Evolutionary conservation across 1,284 basidiomycete species (phyloP).

Genomic region (Grifola frondosa): DNA sequence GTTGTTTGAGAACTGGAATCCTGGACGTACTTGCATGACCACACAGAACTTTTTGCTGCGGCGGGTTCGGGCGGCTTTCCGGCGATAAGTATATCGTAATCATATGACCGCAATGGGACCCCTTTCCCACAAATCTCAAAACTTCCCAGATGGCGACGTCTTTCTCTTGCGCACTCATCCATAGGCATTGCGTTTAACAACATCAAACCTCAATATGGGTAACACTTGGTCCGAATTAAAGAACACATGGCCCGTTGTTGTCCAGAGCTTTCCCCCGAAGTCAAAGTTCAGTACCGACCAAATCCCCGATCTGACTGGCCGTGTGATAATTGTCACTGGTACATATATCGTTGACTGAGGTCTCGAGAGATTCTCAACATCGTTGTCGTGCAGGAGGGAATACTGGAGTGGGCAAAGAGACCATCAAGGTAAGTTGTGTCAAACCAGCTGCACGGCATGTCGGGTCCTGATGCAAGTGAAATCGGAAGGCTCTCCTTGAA

Average conservation of each 20-base stretch:
- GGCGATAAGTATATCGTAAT: no score
- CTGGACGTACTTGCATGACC: no score
- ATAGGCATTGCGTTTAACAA: no score
- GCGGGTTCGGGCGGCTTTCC: no score
- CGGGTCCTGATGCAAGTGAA: constrained; percentile 35
- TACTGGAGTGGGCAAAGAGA: constrained; percentile 21
- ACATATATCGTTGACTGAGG: constrained; percentile 1
- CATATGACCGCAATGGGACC: no score
- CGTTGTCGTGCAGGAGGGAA: constrained; percentile 17
- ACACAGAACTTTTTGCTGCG: no score
- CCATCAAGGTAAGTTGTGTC: constrained; percentile 23
- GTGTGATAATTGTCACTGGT: constrained; percentile 45
- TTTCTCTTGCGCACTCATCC: no score
- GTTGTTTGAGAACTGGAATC: no score
- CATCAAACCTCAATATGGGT: no score
- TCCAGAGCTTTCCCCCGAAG: constrained; percentile 36
- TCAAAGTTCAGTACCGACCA: constrained; percentile 44
- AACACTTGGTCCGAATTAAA: constrained; percentile 2
- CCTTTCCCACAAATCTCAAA: no score
- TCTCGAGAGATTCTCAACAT: constrained; percentile 2
- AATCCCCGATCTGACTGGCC: constrained; percentile 52
- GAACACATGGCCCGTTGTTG: not conserved
- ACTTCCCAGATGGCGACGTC: no score
- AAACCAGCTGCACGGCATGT: no score
- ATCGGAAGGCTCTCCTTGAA: constrained; percentile 39